Conservation (phyloP, 2,329 filamentous ascomycete species). For the Curvularia sp. region DNA sequence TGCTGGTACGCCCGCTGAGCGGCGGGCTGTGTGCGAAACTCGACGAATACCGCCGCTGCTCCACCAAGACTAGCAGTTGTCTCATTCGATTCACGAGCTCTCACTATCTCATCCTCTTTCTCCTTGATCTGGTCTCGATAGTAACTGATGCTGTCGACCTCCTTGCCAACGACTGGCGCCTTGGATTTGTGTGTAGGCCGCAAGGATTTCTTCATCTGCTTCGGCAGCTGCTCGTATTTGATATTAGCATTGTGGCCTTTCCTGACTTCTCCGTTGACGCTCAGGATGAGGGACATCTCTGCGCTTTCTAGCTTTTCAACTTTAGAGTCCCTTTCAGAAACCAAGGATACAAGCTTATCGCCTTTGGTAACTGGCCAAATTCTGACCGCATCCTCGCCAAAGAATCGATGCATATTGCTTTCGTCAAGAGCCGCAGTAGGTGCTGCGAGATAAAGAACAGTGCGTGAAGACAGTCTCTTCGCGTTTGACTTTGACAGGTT, state of each 20-base stretch:
- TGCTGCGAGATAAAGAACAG: conserved; percentile 87
- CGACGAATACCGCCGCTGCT: conserved; percentile 84
- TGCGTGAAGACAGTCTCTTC: conserved; percentile 85
- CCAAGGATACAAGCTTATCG: conserved; percentile 77
- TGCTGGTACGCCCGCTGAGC: conserved; percentile 85
- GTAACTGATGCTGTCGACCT: conserved; percentile 95
- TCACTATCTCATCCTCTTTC: conserved; percentile 74
- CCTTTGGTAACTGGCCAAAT: conserved; percentile 85
- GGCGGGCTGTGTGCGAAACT: conserved; percentile 81
- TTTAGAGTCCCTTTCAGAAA: conserved; percentile 79
- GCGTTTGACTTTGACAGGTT: conserved; percentile 84
- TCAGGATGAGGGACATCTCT: conserved; percentile 83
- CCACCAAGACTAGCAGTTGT: conserved; percentile 63
- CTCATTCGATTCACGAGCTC: conserved; percentile 71
- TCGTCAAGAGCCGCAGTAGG: conserved; percentile 79
- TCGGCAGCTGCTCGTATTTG: conserved; percentile 58
- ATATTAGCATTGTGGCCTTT: conserved; percentile 58
- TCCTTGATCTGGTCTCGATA: conserved; percentile 78
- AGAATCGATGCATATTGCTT: conserved; percentile 77
- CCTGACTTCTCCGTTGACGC: conserved; percentile 76
- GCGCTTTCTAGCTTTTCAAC: conserved; percentile 84
- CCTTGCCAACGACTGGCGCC: conserved; percentile 71
- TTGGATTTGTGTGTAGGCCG: conserved; percentile 48
- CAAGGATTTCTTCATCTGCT: conserved; percentile 69
- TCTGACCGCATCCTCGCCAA: conserved; percentile 79